Percentiles rank a stretch among this genome's conserved stretches.
Evolutionary conservation across 345 rosid species (phyloP).

Genomic region (Gossypium ekmanianum): DNA sequence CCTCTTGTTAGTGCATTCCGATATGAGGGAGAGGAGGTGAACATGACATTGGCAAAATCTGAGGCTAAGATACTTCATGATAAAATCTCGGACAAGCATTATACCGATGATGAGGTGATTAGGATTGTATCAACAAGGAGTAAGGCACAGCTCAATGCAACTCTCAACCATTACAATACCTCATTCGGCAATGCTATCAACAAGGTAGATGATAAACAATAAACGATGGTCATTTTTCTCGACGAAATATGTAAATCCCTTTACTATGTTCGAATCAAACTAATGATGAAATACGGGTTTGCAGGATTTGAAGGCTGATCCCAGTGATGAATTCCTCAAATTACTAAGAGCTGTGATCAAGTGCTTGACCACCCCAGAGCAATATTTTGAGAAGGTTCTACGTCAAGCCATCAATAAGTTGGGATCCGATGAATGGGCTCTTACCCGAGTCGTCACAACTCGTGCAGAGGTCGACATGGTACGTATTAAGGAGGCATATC

Average conservation of each 20-base stretch:
- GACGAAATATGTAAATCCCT: too few species aligned
- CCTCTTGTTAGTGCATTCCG: not conserved
- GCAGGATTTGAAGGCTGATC: slow-evolving; percentile 72
- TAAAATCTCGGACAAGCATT: not conserved
- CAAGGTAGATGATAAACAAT: not conserved
- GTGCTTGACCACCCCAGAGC: slow-evolving; percentile 77
- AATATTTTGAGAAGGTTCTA: slow-evolving; percentile 74
- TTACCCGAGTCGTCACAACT: slow-evolving; percentile 69
- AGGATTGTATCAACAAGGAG: not conserved
- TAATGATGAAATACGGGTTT: slow-evolving; percentile 16
- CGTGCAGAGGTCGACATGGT: slow-evolving; percentile 87
- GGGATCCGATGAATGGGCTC: slow-evolving; percentile 86
- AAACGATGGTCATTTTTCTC: too few species aligned
- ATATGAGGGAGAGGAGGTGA: not conserved
- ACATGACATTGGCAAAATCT: not conserved
- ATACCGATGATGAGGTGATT: not conserved
- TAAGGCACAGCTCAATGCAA: slow-evolving; percentile 4
- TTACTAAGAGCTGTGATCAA: slow-evolving; percentile 64
- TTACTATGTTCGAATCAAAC: not conserved
- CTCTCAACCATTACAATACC: not conserved
- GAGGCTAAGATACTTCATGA: not conserved
- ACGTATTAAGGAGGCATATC: slow-evolving; percentile 74
- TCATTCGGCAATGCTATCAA: not conserved
- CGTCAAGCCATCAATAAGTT: slow-evolving; percentile 61
- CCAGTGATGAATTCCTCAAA: slow-evolving; percentile 59